Evolutionary conservation across 164 flowering plant genomes (phyloP).

Genomic region (Taxillus chinensis): DNA sequence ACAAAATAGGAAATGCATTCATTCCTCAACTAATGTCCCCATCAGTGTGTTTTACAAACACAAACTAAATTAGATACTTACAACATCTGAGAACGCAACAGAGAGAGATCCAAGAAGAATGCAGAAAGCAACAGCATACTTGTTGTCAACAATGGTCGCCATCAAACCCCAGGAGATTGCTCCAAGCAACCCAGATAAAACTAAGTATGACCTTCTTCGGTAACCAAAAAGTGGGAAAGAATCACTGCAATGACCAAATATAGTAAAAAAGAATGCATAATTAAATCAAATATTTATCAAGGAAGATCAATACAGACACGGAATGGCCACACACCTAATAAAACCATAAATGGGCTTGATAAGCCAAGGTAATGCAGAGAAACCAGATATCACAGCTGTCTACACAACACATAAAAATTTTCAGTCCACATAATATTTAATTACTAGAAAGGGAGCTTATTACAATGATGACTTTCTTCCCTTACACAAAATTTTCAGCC

Average conservation of each 20-base stretch:
- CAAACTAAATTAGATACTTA: slow-evolving; percentile 33
- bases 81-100: slow-evolving; percentile 98
- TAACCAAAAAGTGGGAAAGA: slow-evolving; percentile 95
- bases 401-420: slow-evolving; percentile 34
- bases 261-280: slow-evolving; percentile 3
- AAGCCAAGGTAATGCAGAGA: slow-evolving; percentile 96
- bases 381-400: slow-evolving; percentile 96
- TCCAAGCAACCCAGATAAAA: slow-evolving; percentile 89
- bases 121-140: slow-evolving; percentile 81
- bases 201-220: slow-evolving; percentile 93
- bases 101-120: slow-evolving; percentile 98
- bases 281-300: too few relatives aligned
- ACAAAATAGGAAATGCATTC: too few relatives aligned
- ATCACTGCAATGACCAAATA: slow-evolving; percentile 47
- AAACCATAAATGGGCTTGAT: slow-evolving; percentile 95
- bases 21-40: too few relatives aligned
- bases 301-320: too few relatives aligned
- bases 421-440: too few relatives aligned
- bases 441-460: too few relatives aligned
- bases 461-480: too few relatives aligned
- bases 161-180: slow-evolving; percentile 94
- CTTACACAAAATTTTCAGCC: too few relatives aligned
- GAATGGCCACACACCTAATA: slow-evolving; percentile 50
- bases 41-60: background rate
- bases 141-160: slow-evolving; percentile 83